Percentiles rank a stretch among this genome's conserved stretches.
Conservation (phyloP, 2,329 filamentous ascomycete genomes). For the Ophiostoma sp. region DNA sequence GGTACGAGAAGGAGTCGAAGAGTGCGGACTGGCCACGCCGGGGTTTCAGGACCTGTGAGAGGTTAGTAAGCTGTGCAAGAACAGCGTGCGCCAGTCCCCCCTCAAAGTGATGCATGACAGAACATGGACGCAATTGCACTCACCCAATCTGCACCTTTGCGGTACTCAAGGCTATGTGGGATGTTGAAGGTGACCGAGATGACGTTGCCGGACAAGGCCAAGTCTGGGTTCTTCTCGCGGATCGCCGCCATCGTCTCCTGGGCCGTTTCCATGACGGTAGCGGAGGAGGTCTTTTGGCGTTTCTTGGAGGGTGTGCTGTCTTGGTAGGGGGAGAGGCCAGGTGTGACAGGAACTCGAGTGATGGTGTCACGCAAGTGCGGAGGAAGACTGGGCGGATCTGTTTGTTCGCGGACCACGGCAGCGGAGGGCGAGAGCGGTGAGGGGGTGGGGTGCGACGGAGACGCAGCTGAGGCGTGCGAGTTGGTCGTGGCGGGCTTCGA, state of each 20-base stretch:
- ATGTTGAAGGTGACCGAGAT: constrained; percentile 62
- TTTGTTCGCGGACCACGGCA: constrained; percentile 10
- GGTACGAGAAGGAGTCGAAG: constrained; percentile 83
- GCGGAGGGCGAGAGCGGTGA: constrained; percentile 17
- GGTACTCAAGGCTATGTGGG: constrained; percentile 54
- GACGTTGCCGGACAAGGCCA: constrained; percentile 58
- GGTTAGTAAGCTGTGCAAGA: constrained; percentile 41
- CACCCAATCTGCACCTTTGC: constrained; percentile 57
- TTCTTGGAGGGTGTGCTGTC: constrained; percentile 36
- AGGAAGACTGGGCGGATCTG: constrained; percentile 28
- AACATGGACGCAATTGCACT: constrained; percentile 29
- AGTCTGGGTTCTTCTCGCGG: constrained; percentile 50
- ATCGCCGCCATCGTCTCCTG: constrained; percentile 52
- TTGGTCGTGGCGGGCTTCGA: not conserved
- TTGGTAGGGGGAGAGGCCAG: constrained; percentile 34
- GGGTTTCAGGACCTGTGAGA: constrained; percentile 60
- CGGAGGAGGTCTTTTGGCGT: constrained; percentile 29
- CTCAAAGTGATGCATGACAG: constrained; percentile 25
- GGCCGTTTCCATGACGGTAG: constrained; percentile 35
- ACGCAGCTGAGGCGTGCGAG: not conserved
- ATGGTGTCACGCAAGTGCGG: constrained; percentile 35
- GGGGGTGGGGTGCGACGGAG: constrained; percentile 9
- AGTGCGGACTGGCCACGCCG: constrained; percentile 85
- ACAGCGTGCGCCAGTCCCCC: too few relatives aligned
- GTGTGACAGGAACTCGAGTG: constrained; percentile 39